phyloP scores from a whole-genome alignment of 2,329 filamentous ascomycete species.

The Huntiella moniliformis region DNA sequence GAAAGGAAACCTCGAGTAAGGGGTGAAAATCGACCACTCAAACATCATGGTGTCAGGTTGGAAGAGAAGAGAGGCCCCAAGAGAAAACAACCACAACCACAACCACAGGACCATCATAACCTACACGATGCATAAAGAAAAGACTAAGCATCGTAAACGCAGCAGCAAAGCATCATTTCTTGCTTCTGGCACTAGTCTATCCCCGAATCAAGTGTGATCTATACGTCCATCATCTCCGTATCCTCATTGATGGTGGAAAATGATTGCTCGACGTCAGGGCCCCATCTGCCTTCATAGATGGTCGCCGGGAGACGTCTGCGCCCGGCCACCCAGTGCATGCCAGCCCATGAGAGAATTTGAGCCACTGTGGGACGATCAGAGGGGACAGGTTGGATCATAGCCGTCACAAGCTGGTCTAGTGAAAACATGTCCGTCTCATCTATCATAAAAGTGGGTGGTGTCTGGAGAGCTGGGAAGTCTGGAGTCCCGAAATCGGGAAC shows the following conservation, averaged over 20 bases:
- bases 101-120: constrained; percentile 5
- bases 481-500: constrained; percentile 22
- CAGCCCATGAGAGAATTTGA: constrained; percentile 53
- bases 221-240: constrained; percentile 42
- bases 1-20: constrained; percentile 3
- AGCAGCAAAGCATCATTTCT: not conserved
- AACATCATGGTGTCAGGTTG: not conserved
- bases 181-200: not conserved
- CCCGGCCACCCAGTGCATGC: constrained; percentile 60
- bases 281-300: constrained; percentile 91
- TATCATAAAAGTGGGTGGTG: constrained; percentile 80
- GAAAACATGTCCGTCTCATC: constrained; percentile 52
- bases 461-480: constrained; percentile 30
- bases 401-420: constrained; percentile 65
- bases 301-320: constrained; percentile 77
- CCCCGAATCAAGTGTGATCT: constrained; percentile 13
- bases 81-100: not conserved
- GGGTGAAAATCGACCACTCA: not conserved
- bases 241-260: constrained; percentile 30
- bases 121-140: constrained; percentile 3
- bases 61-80: not conserved
- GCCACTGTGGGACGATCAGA: constrained; percentile 52
- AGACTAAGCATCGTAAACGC: not conserved
- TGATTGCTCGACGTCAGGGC: constrained; percentile 34
- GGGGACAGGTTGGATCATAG: constrained; percentile 71